Base-by-base conservation (phyloP, 2,329 filamentous ascomycete species). In the Chrysoporthe cubensis region DNA sequence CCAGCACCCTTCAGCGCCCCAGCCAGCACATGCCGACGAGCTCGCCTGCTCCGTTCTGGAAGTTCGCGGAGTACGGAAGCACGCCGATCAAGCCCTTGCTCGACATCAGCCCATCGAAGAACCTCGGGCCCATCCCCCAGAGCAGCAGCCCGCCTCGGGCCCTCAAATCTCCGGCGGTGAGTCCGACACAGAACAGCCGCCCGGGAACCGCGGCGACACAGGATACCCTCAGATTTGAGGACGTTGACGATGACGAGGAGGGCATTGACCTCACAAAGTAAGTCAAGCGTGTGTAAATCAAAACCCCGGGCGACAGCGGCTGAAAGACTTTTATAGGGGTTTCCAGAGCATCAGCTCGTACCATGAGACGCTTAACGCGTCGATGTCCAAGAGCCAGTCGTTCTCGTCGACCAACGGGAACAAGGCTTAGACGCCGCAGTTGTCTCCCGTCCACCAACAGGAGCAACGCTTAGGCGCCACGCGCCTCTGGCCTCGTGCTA, bases 31-130 rank as follows among this genome's bases (percentile, higher is more conserved):
- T 95, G 87, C 91, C 92, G 44, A 94, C 93, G 58, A 93, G 90
- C 73, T 94, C 91, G 43, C 93, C 93, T 0, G 93, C 93, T 0
- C 92, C 92, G 0, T 96, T 96, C 78, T 96, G 93, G 93, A 94
- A 92, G 77, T 96, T 92, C 78, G 89, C 91, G 52, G 91, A 94
- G 71, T 86, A 93, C 68, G 87, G 87, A 37, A 92, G 89, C 77
- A 94, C 91, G 1, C 92, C 92, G 1, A 81, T 91, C 64, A 82
- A 83, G 72, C 79, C 79, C 4, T 74, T 77, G 0, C 77, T 80
- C 4, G 88, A 90, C 69, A 76, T 85, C 52, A 90, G 88, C 73
- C 88, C 88, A 1, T 84, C 83, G 8, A 89, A 89, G 74, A 74
- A 77, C 18, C 75, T 78, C 32, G 78, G 78, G 40, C 72, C 72